A percentile compares a stretch with the other conserved stretches of the same genome.
phyloP scores from a whole-genome alignment of 2,329 filamentous ascomycete species.

The Paraphoma sp. region DNA sequence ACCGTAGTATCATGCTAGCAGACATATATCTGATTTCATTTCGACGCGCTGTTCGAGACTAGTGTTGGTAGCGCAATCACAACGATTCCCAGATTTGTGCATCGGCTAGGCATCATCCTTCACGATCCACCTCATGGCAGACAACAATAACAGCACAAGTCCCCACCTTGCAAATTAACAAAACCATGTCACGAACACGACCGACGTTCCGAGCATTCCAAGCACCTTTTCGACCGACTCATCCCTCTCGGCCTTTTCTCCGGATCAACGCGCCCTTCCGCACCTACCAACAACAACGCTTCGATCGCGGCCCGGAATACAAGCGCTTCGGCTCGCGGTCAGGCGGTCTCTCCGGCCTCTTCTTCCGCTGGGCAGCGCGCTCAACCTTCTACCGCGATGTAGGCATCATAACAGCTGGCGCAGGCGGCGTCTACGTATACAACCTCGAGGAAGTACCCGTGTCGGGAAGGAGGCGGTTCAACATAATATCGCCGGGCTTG shows the following conservation, averaged over 20 bases:
- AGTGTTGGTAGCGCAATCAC: too few relatives aligned
- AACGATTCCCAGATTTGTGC: too few relatives aligned
- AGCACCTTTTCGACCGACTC: neutral
- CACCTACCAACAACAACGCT: constrained; percentile 31
- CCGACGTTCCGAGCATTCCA: constrained; percentile 10
- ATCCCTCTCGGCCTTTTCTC: neutral
- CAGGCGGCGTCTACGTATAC: constrained; percentile 67
- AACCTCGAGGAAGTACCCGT: constrained; percentile 77
- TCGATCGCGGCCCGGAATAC: constrained; percentile 34
- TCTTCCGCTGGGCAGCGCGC: constrained; percentile 49
- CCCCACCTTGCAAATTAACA: neutral
- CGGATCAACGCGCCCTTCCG: constrained; percentile 17
- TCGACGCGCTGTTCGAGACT: too few relatives aligned
- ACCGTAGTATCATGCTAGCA: too few relatives aligned
- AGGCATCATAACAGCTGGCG: constrained; percentile 49
- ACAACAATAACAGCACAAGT: neutral
- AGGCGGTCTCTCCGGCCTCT: constrained; percentile 26
- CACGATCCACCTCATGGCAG: too few relatives aligned
- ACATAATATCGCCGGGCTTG: constrained; percentile 64
- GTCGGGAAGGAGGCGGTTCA: constrained; percentile 75
- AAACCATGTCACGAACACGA: constrained; percentile 26
- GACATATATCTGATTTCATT: too few relatives aligned
- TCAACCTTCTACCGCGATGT: constrained; percentile 58
- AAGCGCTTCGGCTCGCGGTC: constrained; percentile 33
- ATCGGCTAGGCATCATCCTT: too few relatives aligned